Conservation (phyloP, 164 flowering plant genomes). For the Kalanchoe fedtschenkoi region DNA sequence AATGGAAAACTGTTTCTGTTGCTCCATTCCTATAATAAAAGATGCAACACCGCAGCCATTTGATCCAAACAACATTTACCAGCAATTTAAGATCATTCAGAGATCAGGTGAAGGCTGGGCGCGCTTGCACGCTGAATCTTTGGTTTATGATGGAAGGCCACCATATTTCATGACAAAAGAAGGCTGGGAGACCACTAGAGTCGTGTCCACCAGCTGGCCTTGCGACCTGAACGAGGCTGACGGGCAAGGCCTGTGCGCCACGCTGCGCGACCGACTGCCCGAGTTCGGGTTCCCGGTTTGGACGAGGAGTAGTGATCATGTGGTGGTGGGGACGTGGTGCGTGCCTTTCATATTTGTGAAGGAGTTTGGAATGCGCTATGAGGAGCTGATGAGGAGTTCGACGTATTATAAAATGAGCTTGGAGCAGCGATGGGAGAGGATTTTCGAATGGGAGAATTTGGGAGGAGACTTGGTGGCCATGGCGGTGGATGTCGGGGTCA, state of each 20-base stretch:
- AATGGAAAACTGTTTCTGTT: conserved; percentile 28
- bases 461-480: conserved; percentile 13
- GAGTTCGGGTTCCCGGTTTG: conserved; percentile 14
- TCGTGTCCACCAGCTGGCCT: not conserved
- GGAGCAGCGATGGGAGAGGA: conserved; percentile 49
- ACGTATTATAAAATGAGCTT: conserved; percentile 41
- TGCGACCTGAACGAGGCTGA: conserved; percentile 11
- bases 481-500: conserved; percentile 18
- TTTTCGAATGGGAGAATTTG: conserved; percentile 20
- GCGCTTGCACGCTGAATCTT: conserved; percentile 18
- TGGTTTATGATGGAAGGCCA: conserved; percentile 20
- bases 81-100: conserved; percentile 24
- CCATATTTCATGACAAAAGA: conserved; percentile 14
- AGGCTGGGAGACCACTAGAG: conserved; percentile 11
- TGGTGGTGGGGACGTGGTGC: conserved; percentile 46
- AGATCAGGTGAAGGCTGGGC: not conserved
- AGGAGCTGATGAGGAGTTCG: conserved; percentile 26
- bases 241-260: conserved; percentile 16
- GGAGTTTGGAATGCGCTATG: conserved; percentile 13
- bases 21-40: too few relatives aligned
- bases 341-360: conserved; percentile 39
- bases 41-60: conserved; percentile 29
- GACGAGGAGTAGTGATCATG: not conserved
- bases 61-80: conserved; percentile 28
- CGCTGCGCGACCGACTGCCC: conserved; percentile 17